Base-by-base conservation (phyloP, 768 basidiomycete genomes). In the Trametes meyenii region DNA sequence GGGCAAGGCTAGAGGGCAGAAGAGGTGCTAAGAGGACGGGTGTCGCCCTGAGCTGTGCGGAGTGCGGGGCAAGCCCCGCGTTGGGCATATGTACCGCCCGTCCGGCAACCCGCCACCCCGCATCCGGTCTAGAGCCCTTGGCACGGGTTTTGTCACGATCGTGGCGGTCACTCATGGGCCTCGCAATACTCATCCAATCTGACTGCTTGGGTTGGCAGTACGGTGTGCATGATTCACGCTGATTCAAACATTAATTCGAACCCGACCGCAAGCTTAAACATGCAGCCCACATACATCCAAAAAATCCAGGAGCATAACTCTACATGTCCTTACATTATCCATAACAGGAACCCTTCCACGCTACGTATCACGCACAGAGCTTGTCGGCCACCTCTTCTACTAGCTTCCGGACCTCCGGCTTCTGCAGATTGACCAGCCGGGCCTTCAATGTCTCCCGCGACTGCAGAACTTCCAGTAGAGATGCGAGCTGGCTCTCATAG, bases 381-480 rank as follows among this genome's bases (percentile, higher is more conserved):
- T 75, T 71, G 44, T 73, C 73, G 7, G 75, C 84, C 8, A 91
- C 85, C 71, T 95, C 91, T 51, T 80, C 77, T 0, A 92, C 74
- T 58, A 96, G 66, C 69, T 78, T 85, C 64, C 80, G 78, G 17
- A 90, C 79, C 17, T 90, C 90, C 70, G 84, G 81, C 80, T 89
- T 90, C 68, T 70, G 74, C 46, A 87, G 79, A 0, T 78, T 76
- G 40, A 61, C 72, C 23, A 90, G 68, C 67, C 92, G 94, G n/a
- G 74, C 70, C 68, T 78, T 78, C 62, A 96, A 73, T 29, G 81
- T 78, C 14, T 77, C 76, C 42, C 75, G 79, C 14, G 84, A 83
- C 45, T 87, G 85, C 39, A 98, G 76, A 11, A 92, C 88, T 60
- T 92, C 86, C 35, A 96, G 72, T 54, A 97, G 70, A 3, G 83